phyloP scores from a whole-genome alignment of 345 rosid species.

The Citrus maxima region DNA sequence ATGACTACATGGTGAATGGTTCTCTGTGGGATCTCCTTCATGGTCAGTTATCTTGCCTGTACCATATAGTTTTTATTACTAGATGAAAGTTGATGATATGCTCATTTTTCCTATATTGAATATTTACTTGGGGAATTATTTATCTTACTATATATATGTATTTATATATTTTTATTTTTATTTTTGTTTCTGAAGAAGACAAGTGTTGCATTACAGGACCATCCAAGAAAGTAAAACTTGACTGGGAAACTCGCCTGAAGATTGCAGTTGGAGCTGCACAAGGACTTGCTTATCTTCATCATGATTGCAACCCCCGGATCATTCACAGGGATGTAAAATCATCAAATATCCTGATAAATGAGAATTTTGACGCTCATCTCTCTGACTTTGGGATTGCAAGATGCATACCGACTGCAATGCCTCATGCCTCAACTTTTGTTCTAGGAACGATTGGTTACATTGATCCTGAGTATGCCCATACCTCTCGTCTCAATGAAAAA shows the following conservation, averaged over 20 bases:
- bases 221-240: slow-evolving; percentile 77
- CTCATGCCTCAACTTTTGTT: slow-evolving; percentile 83
- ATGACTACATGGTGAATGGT: slow-evolving; percentile 95
- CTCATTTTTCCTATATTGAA: not conserved
- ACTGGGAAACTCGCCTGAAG: slow-evolving; percentile 87
- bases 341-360: slow-evolving; percentile 85
- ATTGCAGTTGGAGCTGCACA: slow-evolving; percentile 94
- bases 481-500: slow-evolving; percentile 76
- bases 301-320: slow-evolving; percentile 86
- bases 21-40: slow-evolving; percentile 97
- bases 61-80: not conserved
- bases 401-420: slow-evolving; percentile 60
- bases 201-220: slow-evolving; percentile 39
- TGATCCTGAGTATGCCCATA: slow-evolving; percentile 95
- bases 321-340: slow-evolving; percentile 93
- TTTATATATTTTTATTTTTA: not conserved
- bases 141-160: too few species aligned
- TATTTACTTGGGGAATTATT: not conserved
- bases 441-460: slow-evolving; percentile 95
- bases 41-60: slow-evolving; percentile 39
- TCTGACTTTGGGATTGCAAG: slow-evolving; percentile 96
- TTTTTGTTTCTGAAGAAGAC: not conserved
- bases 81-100: not conserved
- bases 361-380: slow-evolving; percentile 78
- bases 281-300: slow-evolving; percentile 97